phyloP scores from a whole-genome alignment of 2,329 filamentous ascomycete species.

The Acephala macrosclerotiorum region DNA sequence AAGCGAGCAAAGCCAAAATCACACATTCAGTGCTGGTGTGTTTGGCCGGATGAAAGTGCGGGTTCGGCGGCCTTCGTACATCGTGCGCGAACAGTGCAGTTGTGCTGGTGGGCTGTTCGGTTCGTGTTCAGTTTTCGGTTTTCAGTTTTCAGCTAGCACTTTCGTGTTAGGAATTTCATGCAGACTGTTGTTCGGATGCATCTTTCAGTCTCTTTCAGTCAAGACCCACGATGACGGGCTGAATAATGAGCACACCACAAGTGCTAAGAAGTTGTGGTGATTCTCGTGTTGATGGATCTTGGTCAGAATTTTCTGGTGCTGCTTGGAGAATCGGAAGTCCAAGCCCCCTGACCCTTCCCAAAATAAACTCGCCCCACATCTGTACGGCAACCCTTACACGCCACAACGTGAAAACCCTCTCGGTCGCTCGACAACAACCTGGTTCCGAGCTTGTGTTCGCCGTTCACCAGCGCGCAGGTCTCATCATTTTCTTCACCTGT shows the following conservation, averaged over 20 bases:
- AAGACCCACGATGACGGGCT: background rate
- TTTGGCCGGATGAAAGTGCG: no score
- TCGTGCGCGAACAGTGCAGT: no score
- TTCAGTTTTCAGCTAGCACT: no score
- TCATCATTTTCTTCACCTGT: background rate
- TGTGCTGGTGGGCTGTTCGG: no score
- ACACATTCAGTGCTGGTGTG: background rate
- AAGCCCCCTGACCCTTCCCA: conserved; percentile 7
- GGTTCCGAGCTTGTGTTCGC: background rate
- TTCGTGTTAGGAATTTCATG: no score
- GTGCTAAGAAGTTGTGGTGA: background rate
- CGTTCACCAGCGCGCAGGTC: conserved; percentile 7
- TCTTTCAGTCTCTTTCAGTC: background rate
- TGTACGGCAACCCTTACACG: conserved; percentile 15
- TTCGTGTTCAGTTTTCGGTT: no score
- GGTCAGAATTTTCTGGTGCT: conserved; percentile 9
- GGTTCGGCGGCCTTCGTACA: no score
- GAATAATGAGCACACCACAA: conserved; percentile 8
- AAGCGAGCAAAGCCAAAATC: background rate
- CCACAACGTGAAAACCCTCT: conserved; percentile 2
- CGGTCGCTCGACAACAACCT: conserved; percentile 17
- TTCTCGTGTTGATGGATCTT: conserved; percentile 19
- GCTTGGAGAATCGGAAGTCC: background rate
- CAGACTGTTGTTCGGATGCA: background rate
- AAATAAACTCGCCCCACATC: conserved; percentile 8